These are phyloP conservation scores for Cucurbita maxima DNA, from an alignment of 306 rosid species.

Conservation along the genomic window DNA sequence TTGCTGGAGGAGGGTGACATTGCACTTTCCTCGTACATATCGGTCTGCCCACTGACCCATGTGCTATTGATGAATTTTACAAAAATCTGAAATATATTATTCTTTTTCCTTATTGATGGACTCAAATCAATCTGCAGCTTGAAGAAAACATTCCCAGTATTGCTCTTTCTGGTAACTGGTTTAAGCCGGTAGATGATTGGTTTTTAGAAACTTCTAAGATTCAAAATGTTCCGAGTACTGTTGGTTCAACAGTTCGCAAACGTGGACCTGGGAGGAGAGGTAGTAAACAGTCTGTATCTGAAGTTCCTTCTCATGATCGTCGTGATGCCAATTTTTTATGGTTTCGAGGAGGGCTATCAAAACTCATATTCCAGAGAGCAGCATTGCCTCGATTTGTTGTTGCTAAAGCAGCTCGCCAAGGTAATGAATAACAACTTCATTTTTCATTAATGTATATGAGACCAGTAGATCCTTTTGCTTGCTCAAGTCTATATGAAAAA, in stretches of 20 bases:
- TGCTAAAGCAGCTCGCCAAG: constrained; percentile 75
- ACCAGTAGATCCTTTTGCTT: background rate
- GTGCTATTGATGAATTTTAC: background rate
- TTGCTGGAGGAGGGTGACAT: no score
- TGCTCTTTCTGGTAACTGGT: constrained; percentile 68
- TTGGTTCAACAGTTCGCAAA: constrained; percentile 50
- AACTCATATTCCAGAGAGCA: constrained; percentile 61
- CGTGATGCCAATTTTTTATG: constrained; percentile 35
- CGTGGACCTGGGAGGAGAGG: constrained; percentile 62
- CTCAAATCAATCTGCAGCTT: constrained; percentile 44
- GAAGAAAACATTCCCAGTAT: constrained; percentile 58
- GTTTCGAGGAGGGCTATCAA: constrained; percentile 79
- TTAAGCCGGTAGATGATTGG: constrained; percentile 72
- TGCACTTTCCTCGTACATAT: background rate
- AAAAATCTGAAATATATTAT: background rate
- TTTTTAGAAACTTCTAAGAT: constrained; percentile 36
- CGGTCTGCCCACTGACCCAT: background rate
- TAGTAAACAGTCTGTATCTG: constrained; percentile 55
- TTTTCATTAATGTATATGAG: background rate
- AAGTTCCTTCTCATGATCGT: constrained; percentile 28
- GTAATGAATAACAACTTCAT: constrained; percentile 18
- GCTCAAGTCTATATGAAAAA: background rate
- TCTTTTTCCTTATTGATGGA: constrained; percentile 11
- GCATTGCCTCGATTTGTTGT: constrained; percentile 42
- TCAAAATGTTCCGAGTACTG: constrained; percentile 42